phyloP scores from a whole-genome alignment of 2,329 filamentous ascomycete species.

The Claviceps capensis region DNA sequence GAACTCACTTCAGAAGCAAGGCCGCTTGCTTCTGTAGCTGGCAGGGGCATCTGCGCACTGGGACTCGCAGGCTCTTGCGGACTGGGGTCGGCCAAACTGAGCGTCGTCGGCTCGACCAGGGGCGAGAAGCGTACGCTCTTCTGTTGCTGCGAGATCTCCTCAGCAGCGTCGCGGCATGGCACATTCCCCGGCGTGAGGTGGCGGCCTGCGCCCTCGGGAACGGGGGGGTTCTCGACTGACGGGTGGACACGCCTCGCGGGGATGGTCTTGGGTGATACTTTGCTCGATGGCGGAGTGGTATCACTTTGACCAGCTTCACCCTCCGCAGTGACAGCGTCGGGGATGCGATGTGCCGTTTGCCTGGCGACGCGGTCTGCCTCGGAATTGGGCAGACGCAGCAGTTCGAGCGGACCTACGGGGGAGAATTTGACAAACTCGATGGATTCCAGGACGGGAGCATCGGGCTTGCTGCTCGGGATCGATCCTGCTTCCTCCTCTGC shows the following conservation, averaged over 20 bases:
- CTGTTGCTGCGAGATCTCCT: slow-evolving; percentile 23
- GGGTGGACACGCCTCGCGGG: not conserved
- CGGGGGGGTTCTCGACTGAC: not conserved
- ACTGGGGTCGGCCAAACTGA: slow-evolving; percentile 37
- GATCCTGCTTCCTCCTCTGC: not conserved
- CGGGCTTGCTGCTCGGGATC: not conserved
- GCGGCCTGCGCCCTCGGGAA: not conserved
- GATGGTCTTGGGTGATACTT: not conserved
- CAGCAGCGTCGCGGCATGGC: slow-evolving; percentile 11
- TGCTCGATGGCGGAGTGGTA: not conserved
- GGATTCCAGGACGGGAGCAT: not conserved
- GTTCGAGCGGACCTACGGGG: not conserved
- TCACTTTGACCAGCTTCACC: not conserved
- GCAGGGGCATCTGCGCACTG: not conserved
- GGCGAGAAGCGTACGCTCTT: slow-evolving; percentile 63
- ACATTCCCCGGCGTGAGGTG: not conserved
- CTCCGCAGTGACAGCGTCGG: not conserved
- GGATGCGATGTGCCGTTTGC: not conserved
- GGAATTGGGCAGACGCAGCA: not conserved
- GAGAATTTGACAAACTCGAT: not conserved
- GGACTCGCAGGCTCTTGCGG: slow-evolving; percentile 21
- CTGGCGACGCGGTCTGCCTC: not conserved
- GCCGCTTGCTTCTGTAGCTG: not conserved
- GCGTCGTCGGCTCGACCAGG: slow-evolving; percentile 50
- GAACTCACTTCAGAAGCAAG: not conserved